Evolutionary conservation across 495 filamentous ascomycete species (phyloP), one percentile per base, ranked within the genome.

Genomic region (Penicillium atrosanguineum): DNA sequence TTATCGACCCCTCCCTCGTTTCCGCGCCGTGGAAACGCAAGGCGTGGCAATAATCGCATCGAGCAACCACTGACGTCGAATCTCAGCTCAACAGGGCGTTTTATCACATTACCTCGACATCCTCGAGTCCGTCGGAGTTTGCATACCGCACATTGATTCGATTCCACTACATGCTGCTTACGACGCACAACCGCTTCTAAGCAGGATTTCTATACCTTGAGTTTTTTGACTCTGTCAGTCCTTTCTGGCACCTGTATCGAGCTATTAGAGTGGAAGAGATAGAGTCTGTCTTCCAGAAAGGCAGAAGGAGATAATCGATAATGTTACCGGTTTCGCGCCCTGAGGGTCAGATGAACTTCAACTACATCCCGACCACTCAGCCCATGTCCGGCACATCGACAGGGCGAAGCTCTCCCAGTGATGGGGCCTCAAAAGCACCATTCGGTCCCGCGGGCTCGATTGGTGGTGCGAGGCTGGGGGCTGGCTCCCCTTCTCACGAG

Each of bases 401-500:
- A 34, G 84, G 89, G 37, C 88, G 89, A 64, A 89, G 87, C 44
- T 94, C 92, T 26, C 93, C 93, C 19, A 89, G 87, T 60, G 94
- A 98, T 54, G 79, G 76, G 65, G 72, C 84, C 41, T 69, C 86
- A 45, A 83, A 90, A 69, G 87, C 89, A 48, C 86, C 91, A 14
- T 90, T 95, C 61, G 86, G 87, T 37, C 74, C 85, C 61, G 77
- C 81, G 56, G 86, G 83, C 61, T 87, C 89, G 68, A 82, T 89
- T 53, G 86, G 85, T 59, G 84, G 75, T 67, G 78, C 86, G 63
- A 86, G 95, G 71, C 83, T 92, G 58, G 92, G 92, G 78, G 86
- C 91, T 80, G 94, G 92, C 71, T 98, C 94, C 80, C 94, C 94
- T 61, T 96, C 93, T 69, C 92, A 96, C 74, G 95, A 97, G 54